Evolutionary conservation across 192 early-diverging fungal genomes (phyloP), one percentile per base, ranked within the genome.

Genomic region (Entophlyctis helioformis): DNA sequence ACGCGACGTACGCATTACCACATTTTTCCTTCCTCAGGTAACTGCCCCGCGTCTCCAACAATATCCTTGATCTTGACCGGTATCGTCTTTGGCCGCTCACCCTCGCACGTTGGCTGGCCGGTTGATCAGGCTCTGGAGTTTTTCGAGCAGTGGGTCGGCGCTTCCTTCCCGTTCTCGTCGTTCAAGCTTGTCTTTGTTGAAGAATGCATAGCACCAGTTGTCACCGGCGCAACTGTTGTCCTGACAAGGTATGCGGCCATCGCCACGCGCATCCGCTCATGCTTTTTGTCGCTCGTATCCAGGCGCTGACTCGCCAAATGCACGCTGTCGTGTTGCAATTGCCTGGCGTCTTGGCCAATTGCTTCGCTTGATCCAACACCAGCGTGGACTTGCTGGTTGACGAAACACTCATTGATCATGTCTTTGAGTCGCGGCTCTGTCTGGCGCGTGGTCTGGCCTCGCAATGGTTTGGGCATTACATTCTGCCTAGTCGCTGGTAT

Each of bases 381-480:
- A 33, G 31, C 7, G 9, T 16, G 0, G 57, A 75, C 21, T 41
- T 96, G 16, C 62, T 98, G 24, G 71, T 94, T 39, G 59, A 74
- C 9, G 63, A 72, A 19, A 63, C 72, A 33, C 67, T 88, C 11
- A 88, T 96, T 56, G 96, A 98, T 51, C 87, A 89, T 54, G 77
- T 74, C 4, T 95, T 86, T 49, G 83, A 84, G 40, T 86, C 88
- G 2, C 72, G 89, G 36, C 74, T 73, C 5, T 41, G 60, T 20
- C 52, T 99, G 34, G 78, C 74, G 16, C 57, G 77, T 33, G 80
- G 78, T 0, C 54, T 96, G 4, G 85, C 85, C 16, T 61, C 76
- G 35, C 96, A 99, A 72, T 99, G 93, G 93, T 93, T 97, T 60
- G 93, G 93, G 10, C 76, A 85, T 16, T 89, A 83, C 51, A 78